Evolutionary conservation across 495 filamentous ascomycete genomes (phyloP).

Genomic region (Tetracladium marchalianum): DNA sequence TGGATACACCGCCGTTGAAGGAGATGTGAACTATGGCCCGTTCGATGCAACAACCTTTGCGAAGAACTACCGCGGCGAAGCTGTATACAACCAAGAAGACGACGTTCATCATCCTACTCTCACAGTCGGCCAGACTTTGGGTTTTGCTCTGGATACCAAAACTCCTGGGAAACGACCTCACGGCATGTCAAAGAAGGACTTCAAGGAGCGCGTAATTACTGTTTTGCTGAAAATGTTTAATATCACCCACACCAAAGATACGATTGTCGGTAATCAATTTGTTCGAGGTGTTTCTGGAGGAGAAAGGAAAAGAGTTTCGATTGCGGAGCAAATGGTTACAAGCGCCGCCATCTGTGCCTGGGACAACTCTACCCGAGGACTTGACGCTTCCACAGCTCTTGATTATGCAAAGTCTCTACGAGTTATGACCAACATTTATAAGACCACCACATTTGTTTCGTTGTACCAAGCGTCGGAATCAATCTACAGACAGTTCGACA

Average conservation of each 20-base stretch:
- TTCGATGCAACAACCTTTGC: conserved; percentile 48
- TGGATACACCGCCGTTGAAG: conserved; percentile 51
- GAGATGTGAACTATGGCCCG: conserved; percentile 56
- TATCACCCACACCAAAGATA: conserved; percentile 65
- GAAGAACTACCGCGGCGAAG: conserved; percentile 53
- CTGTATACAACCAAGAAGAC: conserved; percentile 52
- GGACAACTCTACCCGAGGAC: conserved; percentile 75
- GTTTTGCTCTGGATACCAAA: conserved; percentile 40
- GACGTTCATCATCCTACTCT: conserved; percentile 59
- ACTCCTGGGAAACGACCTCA: conserved; percentile 31
- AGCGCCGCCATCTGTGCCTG: conserved; percentile 54
- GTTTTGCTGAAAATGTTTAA: conserved; percentile 50
- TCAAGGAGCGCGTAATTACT: conserved; percentile 17
- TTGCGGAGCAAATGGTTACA: conserved; percentile 60
- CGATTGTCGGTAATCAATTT: conserved; percentile 57
- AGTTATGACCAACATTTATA: conserved; percentile 53
- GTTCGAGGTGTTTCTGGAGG: conserved; percentile 57
- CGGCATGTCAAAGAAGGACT: conserved; percentile 15
- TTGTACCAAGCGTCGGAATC: conserved; percentile 81
- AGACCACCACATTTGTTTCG: conserved; percentile 59
- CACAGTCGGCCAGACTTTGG: conserved; percentile 56
- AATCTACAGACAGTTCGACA: conserved; percentile 82
- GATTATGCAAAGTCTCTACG: conserved; percentile 66
- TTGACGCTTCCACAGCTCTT: conserved; percentile 71
- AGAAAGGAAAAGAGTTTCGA: conserved; percentile 65